phyloP scores from a whole-genome alignment of 163 green algal species.

The Coccomyxa subellipsoidea region DNA sequence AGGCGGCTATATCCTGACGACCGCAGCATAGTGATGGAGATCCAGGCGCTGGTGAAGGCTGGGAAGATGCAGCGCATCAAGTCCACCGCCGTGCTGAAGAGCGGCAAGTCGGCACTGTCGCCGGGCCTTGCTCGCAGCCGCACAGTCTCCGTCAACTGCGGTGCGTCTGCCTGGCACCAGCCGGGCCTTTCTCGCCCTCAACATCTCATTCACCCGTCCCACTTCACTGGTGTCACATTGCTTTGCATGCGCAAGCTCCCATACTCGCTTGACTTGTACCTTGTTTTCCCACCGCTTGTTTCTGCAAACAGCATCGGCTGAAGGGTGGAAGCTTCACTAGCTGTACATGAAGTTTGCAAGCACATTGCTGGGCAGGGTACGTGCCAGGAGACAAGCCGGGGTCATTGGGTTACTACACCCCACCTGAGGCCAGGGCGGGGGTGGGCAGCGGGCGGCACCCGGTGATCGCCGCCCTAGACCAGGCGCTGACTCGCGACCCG shows the following conservation, averaged over 20 bases:
- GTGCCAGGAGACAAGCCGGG: constrained; percentile 29
- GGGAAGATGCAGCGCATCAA: constrained; percentile 6
- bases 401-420: constrained; percentile 25
- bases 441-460: constrained; percentile 16
- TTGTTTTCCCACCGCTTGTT: too few relatives aligned
- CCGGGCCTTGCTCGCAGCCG: neutral
- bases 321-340: neutral
- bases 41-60: constrained; percentile 24
- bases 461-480: constrained; percentile 21
- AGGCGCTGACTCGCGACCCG: constrained; percentile 15
- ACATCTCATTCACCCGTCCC: neutral
- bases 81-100: neutral
- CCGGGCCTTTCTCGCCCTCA: neutral
- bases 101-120: neutral
- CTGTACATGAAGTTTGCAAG: too few relatives aligned
- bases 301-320: neutral
- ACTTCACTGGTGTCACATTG: neutral
- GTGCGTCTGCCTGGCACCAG: neutral
- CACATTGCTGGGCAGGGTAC: constrained; percentile 28
- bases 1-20: constrained; percentile 37
- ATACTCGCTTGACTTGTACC: too few relatives aligned
- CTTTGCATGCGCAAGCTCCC: too few relatives aligned
- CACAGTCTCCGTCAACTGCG: constrained; percentile 1
- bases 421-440: constrained; percentile 2
- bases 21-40: constrained; percentile 53